These are phyloP conservation scores for Geotrichum macrosporum DNA, from an alignment of 1,139 yeast species.

Conservation along the genomic window DNA sequence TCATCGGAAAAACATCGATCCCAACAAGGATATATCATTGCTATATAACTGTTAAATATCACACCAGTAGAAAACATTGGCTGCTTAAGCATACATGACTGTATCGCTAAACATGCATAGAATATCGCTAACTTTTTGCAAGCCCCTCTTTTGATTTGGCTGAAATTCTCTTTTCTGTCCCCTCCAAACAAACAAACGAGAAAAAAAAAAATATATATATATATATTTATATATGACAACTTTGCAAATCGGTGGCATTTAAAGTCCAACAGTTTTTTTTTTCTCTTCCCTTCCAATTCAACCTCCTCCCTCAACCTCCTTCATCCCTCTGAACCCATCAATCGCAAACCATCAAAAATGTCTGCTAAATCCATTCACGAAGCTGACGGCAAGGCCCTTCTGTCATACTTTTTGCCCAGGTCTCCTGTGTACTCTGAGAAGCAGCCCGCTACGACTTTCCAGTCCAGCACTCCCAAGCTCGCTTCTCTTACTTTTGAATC, in stretches of 20 bases:
- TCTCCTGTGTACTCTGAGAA: conserved; percentile 39
- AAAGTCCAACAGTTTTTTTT: neutral
- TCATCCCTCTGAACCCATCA: neutral
- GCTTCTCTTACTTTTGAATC: conserved; percentile 40
- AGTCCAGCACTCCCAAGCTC: conserved; percentile 40
- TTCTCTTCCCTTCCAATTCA: neutral
- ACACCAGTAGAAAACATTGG: too few species aligned
- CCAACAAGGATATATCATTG: too few species aligned
- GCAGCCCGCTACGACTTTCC: conserved; percentile 39
- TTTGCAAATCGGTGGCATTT: too few species aligned
- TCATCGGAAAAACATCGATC: too few species aligned
- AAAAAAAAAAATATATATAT: too few species aligned
- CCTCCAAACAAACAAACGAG: neutral
- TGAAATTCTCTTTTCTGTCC: neutral
- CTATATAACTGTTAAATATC: too few species aligned
- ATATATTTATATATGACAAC: too few species aligned
- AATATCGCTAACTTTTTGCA: too few species aligned
- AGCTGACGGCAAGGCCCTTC: conserved; percentile 47
- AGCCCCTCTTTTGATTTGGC: neutral
- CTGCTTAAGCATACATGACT: too few species aligned
- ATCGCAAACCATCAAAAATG: conserved; percentile 33
- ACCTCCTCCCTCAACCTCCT: neutral
- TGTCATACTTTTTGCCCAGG: conserved; percentile 43
- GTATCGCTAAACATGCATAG: too few species aligned
- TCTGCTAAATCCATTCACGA: conserved; percentile 47